These are phyloP conservation scores for Paraphaeosphaeria sporulosa DNA, from an alignment of 2,329 filamentous ascomycete genomes.

Conservation along the genomic window DNA sequence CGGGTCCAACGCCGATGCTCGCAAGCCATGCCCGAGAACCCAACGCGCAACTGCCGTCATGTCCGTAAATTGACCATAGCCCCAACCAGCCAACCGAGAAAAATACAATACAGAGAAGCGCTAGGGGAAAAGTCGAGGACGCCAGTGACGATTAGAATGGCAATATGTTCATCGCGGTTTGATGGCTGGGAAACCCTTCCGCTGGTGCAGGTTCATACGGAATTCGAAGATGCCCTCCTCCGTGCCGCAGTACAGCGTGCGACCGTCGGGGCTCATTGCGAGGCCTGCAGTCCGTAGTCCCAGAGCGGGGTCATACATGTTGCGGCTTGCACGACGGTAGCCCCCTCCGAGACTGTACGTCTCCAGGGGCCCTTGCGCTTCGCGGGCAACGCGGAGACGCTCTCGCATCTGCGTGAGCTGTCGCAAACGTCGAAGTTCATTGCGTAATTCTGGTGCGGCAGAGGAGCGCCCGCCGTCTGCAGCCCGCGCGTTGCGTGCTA, in stretches of 20 bases:
- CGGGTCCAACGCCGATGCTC: constrained; percentile 16
- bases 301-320: constrained; percentile 38
- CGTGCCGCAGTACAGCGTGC: constrained; percentile 56
- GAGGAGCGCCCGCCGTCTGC: constrained; percentile 29
- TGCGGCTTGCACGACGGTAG: constrained; percentile 34
- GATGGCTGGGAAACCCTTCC: constrained; percentile 60
- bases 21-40: constrained; percentile 12
- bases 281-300: constrained; percentile 57
- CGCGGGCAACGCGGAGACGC: constrained; percentile 44
- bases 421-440: constrained; percentile 44
- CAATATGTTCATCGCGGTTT: constrained; percentile 41
- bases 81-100: constrained; percentile 5
- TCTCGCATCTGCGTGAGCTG: constrained; percentile 48
- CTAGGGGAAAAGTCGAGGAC: background rate
- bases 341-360: constrained; percentile 34
- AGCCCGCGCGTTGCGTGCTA: constrained; percentile 46
- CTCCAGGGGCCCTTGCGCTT: constrained; percentile 31
- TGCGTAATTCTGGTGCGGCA: constrained; percentile 40
- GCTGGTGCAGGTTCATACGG: constrained; percentile 67
- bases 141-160: background rate
- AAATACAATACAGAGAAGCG: constrained; percentile 15
- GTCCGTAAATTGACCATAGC: constrained; percentile 14
- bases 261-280: constrained; percentile 58
- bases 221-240: constrained; percentile 81
- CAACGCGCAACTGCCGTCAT: constrained; percentile 20